phyloP scores from a whole-genome alignment of 2,329 filamentous ascomycete genomes.

The Xylaria sp. region DNA sequence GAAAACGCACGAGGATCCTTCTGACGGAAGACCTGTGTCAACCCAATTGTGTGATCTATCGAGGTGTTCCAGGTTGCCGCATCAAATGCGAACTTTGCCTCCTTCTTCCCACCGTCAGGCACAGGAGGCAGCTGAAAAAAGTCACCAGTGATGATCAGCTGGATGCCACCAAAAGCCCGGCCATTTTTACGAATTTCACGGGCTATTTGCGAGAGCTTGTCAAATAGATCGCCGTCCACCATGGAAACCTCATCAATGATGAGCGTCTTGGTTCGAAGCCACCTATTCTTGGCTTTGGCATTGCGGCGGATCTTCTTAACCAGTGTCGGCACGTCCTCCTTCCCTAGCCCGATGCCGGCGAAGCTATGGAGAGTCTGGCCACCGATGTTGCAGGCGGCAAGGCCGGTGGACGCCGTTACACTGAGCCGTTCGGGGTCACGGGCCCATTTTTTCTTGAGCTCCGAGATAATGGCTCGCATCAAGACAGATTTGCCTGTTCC shows the following conservation, averaged over 20 bases:
- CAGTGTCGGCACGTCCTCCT: slow-evolving; percentile 82
- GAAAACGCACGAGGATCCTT: slow-evolving; percentile 73
- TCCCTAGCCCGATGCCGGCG: slow-evolving; percentile 92
- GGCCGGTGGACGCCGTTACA: slow-evolving; percentile 93
- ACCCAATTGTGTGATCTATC: slow-evolving; percentile 93
- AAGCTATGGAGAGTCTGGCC: slow-evolving; percentile 97
- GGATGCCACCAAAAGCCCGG: slow-evolving; percentile 93
- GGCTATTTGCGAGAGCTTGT: slow-evolving; percentile 92
- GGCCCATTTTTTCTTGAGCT: slow-evolving; percentile 79
- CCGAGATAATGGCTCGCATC: slow-evolving; percentile 88
- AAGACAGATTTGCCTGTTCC: slow-evolving; percentile 97
- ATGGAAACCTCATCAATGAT: slow-evolving; percentile 97
- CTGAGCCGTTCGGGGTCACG: slow-evolving; percentile 86
- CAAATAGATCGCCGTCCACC: slow-evolving; percentile 97
- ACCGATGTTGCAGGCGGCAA: slow-evolving; percentile 96
- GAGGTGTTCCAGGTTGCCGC: slow-evolving; percentile 91
- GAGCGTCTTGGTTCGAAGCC: slow-evolving; percentile 87
- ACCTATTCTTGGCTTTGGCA: slow-evolving; percentile 85
- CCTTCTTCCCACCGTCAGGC: slow-evolving; percentile 74
- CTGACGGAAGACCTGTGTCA: slow-evolving; percentile 97
- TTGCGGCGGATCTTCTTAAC: slow-evolving; percentile 93
- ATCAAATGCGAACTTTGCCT: slow-evolving; percentile 91
- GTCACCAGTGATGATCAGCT: slow-evolving; percentile 94
- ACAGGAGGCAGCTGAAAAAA: slow-evolving; percentile 98
- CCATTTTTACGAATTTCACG: slow-evolving; percentile 89